Conservation (phyloP, 495 filamentous ascomycete genomes). For the Penicillium bovifimosum region DNA sequence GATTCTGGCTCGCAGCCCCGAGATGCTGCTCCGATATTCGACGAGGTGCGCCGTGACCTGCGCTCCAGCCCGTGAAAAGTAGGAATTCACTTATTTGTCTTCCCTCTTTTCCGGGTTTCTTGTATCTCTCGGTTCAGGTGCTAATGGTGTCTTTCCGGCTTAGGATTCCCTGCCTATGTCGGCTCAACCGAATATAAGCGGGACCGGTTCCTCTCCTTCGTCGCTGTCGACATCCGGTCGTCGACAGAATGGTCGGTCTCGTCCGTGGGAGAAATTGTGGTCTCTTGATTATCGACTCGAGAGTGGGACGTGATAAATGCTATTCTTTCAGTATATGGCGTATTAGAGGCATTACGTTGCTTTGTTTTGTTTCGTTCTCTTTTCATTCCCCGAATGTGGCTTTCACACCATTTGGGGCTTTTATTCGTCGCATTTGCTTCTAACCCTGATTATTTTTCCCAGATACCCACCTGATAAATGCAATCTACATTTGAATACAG, state of each 20-base stretch:
- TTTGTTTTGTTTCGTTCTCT: conserved; percentile 7
- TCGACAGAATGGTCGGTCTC: conserved; percentile 23
- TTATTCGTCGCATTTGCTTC: conserved; percentile 8
- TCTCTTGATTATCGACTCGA: conserved; percentile 47
- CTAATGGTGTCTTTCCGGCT: conserved; percentile 1
- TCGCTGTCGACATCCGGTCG: conserved; percentile 19
- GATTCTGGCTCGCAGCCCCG: conserved; percentile 28
- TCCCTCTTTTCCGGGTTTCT: conserved; percentile 20
- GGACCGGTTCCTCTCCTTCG: conserved; percentile 15
- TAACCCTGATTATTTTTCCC: conserved; percentile 10
- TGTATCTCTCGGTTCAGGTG: not conserved
- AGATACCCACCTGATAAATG: conserved; percentile 28
- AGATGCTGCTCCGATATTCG: conserved; percentile 37
- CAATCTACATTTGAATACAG: conserved; percentile 9
- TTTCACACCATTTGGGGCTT: not conserved
- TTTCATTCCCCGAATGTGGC: conserved; percentile 1
- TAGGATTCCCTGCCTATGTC: conserved; percentile 1
- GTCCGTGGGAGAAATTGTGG: conserved; percentile 52
- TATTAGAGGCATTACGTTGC: not conserved
- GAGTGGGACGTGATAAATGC: conserved; percentile 16
- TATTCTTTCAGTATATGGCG: not conserved
- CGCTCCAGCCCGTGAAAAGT: conserved; percentile 43
- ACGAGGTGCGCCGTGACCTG: conserved; percentile 49
- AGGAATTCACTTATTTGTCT: conserved; percentile 10
- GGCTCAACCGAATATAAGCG: not conserved